These are phyloP conservation scores for Peronospora destructor DNA, from an alignment of 352 stramenopile species.

Conservation along the genomic window DNA sequence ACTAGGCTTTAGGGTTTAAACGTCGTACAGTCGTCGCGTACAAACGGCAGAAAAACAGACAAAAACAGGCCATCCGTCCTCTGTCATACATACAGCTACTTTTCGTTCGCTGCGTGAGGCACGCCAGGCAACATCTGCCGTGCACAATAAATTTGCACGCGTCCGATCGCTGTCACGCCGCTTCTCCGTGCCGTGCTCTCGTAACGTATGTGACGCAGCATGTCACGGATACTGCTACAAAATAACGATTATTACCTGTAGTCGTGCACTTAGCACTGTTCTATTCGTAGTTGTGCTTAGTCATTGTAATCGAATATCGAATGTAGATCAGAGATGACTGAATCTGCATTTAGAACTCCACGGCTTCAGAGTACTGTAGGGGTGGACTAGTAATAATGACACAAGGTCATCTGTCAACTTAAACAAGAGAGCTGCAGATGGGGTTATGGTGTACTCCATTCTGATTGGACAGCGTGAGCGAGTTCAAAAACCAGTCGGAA, in stretches of 20 bases:
- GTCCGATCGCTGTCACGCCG: conserved; percentile 5
- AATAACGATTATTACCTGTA: too few species aligned
- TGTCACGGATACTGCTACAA: background rate
- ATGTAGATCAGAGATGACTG: too few species aligned
- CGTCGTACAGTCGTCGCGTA: conserved; percentile 20
- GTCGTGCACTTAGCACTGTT: too few species aligned
- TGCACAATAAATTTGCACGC: conserved; percentile 8
- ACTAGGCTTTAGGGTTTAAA: conserved; percentile 6
- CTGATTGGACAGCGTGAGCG: conserved; percentile 12
- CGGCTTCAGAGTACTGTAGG: too few species aligned
- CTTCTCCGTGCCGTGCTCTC: conserved; percentile 2
- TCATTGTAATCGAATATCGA: too few species aligned
- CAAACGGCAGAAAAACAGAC: conserved; percentile 6
- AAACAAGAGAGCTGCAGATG: conserved; percentile 14
- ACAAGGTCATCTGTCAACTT: conserved; percentile 11
- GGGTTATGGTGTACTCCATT: conserved; percentile 3
- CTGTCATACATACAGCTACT: too few species aligned
- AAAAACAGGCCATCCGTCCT: background rate
- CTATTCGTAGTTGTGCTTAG: background rate
- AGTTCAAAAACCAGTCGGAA: conserved; percentile 12
- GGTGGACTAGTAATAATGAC: too few species aligned
- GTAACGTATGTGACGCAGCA: background rate
- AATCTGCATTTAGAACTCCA: too few species aligned
- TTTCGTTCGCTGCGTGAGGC: conserved; percentile 14
- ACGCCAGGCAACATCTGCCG: background rate